These are phyloP conservation scores for Gossypium anomalum DNA, from an alignment of 345 rosid species.

Conservation along the genomic window DNA sequence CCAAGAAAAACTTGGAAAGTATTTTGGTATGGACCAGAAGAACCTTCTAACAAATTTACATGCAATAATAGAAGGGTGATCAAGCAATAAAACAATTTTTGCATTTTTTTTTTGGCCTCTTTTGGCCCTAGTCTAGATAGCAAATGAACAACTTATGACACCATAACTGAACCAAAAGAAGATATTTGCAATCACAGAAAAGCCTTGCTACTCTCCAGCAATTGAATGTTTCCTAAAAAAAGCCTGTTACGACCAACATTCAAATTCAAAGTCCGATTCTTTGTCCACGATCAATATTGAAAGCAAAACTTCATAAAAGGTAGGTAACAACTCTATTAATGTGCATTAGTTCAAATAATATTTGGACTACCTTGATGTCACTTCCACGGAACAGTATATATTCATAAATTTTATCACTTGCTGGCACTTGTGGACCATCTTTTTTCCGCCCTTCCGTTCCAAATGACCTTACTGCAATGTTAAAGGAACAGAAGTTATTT, in stretches of 20 bases:
- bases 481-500: neutral
- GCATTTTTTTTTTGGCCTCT: neutral
- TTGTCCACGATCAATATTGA: neutral
- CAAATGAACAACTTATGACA: neutral
- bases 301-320: neutral
- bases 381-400: constrained; percentile 75
- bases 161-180: neutral
- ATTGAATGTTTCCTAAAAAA: neutral
- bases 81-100: neutral
- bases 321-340: neutral
- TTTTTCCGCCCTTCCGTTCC: constrained; percentile 80
- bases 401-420: constrained; percentile 69
- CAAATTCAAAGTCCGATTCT: neutral
- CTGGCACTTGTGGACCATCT: constrained; percentile 67
- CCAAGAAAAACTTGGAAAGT: neutral
- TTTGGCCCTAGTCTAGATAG: neutral
- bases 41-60: neutral
- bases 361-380: constrained; percentile 56
- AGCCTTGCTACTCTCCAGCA: neutral
- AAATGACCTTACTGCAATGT: constrained; percentile 57
- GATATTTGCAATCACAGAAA: constrained; percentile 3
- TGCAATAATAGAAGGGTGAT: neutral
- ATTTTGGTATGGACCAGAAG: neutral
- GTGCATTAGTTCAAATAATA: neutral
- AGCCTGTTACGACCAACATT: neutral